Evolutionary conservation across 345 rosid species (phyloP).

Genomic region (Luvunga scandens): DNA sequence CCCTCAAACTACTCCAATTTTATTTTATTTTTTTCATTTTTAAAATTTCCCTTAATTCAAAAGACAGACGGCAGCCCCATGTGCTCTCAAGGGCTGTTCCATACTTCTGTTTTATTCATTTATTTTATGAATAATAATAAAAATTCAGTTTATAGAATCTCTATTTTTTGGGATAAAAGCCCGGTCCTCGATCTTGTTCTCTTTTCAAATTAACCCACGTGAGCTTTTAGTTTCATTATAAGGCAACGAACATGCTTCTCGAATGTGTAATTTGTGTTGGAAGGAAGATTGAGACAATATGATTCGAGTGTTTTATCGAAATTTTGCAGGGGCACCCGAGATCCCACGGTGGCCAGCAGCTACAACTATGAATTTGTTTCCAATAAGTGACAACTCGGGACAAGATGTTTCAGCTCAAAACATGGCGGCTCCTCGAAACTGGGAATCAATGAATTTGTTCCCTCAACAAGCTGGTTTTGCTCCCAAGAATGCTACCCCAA

Average conservation of each 20-base stretch:
- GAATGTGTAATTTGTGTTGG: background rate
- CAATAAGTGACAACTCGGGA: constrained; percentile 17
- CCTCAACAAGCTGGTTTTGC: constrained; percentile 49
- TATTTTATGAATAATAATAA: background rate
- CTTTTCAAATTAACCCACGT: background rate
- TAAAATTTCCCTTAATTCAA: background rate
- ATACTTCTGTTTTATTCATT: background rate
- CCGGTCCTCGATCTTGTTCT: background rate
- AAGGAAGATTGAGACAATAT: constrained; percentile 7
- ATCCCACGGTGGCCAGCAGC: constrained; percentile 25
- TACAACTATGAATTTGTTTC: constrained; percentile 67
- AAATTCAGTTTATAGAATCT: background rate
- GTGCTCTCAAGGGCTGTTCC: background rate
- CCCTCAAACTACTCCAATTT: constrained; percentile 3
- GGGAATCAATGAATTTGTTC: constrained; percentile 60
- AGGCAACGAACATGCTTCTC: background rate
- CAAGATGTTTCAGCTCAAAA: constrained; percentile 12
- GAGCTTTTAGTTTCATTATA: constrained; percentile 13
- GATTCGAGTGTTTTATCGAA: constrained; percentile 15
- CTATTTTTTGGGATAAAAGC: background rate
- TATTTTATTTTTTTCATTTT: background rate
- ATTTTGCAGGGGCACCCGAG: constrained; percentile 33
- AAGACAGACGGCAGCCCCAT: background rate
- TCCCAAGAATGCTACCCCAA: constrained; percentile 35
- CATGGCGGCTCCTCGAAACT: constrained; percentile 14